phyloP scores from a whole-genome alignment of 257 asterid genomes.

The Nicotiana sylvestris region DNA sequence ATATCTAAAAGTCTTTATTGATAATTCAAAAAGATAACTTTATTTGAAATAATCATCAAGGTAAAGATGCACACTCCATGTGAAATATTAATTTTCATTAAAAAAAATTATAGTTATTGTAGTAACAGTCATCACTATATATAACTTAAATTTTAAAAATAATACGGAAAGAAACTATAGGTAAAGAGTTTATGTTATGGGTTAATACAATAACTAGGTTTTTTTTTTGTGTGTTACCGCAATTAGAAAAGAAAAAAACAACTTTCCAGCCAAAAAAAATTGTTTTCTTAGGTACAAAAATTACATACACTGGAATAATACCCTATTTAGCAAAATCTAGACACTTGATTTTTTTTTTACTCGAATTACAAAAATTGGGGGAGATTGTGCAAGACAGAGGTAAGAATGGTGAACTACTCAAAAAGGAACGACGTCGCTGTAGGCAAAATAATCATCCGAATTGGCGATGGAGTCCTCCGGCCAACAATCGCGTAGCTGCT shows the following conservation, averaged over 20 bases:
- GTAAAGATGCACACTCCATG: too few species aligned
- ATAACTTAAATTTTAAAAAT: too few species aligned
- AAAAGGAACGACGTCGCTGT: constrained; percentile 77
- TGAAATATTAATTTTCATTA: too few species aligned
- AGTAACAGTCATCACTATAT: too few species aligned
- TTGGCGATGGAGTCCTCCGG: constrained; percentile 55
- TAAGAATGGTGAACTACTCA: constrained; percentile 12
- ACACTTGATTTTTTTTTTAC: background rate
- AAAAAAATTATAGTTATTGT: too few species aligned
- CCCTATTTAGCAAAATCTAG: constrained; percentile 29
- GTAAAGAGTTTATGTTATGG: background rate
- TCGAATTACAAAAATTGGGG: background rate
- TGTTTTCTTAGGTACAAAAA: constrained; percentile 31
- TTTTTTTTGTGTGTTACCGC: background rate
- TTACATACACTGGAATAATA: constrained; percentile 25
- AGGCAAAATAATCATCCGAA: constrained; percentile 61
- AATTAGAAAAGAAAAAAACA: background rate
- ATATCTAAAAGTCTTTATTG: background rate
- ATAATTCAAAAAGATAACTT: background rate
- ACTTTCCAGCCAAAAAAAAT: constrained; percentile 12
- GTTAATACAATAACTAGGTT: background rate
- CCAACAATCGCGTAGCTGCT: constrained; percentile 80
- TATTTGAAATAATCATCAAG: too few species aligned
- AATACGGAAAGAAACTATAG: background rate
- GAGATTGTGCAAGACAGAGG: background rate